A percentile compares a stretch with the other conserved stretches of the same genome.
phyloP scores from a whole-genome alignment of 495 filamentous ascomycete species.

The Podospora didyma region DNA sequence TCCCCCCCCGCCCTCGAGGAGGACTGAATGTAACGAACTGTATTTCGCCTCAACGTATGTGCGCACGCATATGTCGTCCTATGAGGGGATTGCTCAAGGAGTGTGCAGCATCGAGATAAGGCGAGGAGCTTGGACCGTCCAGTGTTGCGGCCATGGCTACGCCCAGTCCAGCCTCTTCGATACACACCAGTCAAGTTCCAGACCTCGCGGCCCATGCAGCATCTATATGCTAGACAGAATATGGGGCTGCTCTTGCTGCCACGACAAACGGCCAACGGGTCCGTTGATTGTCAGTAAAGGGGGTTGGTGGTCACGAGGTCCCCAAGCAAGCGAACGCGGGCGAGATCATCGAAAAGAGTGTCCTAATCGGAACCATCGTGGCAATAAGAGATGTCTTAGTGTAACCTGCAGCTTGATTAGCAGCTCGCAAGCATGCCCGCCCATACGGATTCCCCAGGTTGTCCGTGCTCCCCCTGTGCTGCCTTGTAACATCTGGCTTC shows the following conservation, averaged over 20 bases:
- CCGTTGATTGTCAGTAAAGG: too few relatives aligned
- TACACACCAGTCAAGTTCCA: too few relatives aligned
- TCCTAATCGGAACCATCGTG: not conserved
- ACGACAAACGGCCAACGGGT: too few relatives aligned
- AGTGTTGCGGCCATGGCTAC: too few relatives aligned
- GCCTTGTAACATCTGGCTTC: not conserved
- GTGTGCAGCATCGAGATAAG: slow-evolving; percentile 19
- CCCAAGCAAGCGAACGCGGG: not conserved
- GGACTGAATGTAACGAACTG: not conserved
- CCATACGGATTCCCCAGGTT: not conserved
- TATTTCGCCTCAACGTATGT: not conserved
- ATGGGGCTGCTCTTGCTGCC: too few relatives aligned
- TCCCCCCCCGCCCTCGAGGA: not conserved
- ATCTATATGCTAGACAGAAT: too few relatives aligned
- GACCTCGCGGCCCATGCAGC: too few relatives aligned
- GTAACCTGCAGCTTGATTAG: not conserved
- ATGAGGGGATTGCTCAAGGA: not conserved
- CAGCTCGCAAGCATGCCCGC: not conserved
- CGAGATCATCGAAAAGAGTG: not conserved
- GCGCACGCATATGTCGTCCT: not conserved
- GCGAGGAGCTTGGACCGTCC: not conserved
- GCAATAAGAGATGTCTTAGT: not conserved
- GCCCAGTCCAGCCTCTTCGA: too few relatives aligned
- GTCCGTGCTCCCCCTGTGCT: not conserved
- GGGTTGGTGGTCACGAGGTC: not conserved